These are phyloP conservation scores for Lasiodiplodia gonubiensis DNA, from an alignment of 2,329 filamentous ascomycete species.

Conservation along the genomic window DNA sequence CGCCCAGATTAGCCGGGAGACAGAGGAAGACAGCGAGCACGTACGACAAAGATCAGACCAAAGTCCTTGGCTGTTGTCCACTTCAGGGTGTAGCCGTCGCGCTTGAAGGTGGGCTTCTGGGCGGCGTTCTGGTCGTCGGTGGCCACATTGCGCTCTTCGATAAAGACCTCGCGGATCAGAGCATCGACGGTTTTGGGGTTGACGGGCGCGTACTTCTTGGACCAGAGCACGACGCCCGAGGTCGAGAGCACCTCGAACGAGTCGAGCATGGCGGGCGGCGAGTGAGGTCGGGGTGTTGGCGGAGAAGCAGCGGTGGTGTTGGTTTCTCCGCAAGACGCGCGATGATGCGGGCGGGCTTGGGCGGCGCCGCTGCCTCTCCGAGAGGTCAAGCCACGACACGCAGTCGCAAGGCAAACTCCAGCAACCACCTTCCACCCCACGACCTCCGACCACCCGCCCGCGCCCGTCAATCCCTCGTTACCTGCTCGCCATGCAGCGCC, in stretches of 20 bases:
- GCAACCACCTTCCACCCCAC: background rate
- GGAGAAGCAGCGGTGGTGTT: constrained; percentile 16
- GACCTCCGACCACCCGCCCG: background rate
- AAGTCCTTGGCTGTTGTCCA: constrained; percentile 94
- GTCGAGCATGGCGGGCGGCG: constrained; percentile 74
- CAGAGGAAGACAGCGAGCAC: constrained; percentile 36
- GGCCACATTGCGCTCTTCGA: constrained; percentile 82
- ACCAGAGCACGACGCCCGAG: constrained; percentile 96
- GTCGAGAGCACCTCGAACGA: constrained; percentile 96
- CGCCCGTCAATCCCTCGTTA: background rate
- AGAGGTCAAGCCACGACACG: constrained; percentile 20
- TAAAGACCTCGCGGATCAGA: constrained; percentile 96
- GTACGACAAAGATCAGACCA: constrained; percentile 91
- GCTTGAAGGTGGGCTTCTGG: constrained; percentile 77
- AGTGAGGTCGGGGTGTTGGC: constrained; percentile 18
- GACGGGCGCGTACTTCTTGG: constrained; percentile 79
- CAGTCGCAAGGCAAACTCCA: constrained; percentile 1
- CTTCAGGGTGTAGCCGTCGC: constrained; percentile 92
- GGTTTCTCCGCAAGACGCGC: constrained; percentile 25
- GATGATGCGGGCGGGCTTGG: constrained; percentile 21
- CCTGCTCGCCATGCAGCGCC: constrained; percentile 75
- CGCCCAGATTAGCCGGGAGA: background rate
- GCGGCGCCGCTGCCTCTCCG: constrained; percentile 8
- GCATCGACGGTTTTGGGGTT: constrained; percentile 86
- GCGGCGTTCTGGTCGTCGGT: constrained; percentile 66